Base-by-base conservation (phyloP, 2,329 filamentous ascomycete species). In the Proliferodiscus dingleyae region DNA sequence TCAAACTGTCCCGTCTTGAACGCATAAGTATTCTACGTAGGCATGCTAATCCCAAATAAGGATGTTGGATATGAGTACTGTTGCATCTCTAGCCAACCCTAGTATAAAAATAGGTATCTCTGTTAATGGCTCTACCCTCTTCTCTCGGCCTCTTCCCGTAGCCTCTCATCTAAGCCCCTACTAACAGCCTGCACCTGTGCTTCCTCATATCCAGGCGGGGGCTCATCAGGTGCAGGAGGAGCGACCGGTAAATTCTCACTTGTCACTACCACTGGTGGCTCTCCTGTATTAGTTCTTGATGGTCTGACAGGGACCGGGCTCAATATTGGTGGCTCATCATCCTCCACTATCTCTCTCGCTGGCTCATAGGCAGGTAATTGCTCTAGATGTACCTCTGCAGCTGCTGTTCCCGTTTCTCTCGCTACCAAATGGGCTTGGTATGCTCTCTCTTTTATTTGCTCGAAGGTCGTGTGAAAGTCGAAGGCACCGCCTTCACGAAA, bases 401-500 rank as follows among this genome's bases (percentile, higher is more conserved):
- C 71, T 18, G 65, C 65, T 32, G 71, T 58, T 4, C 39, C 71
- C 37, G 67, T 80, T 58, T 86, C 84, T 45, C 83, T 69, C 24
- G 83, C 83, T 47, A 86, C 76, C 45, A 93, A 87, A 29, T 89
- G 80, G 6, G 83, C 88, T 59, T 96, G 88, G 53, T 85, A 78
- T 45, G 95, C 70, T 5, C 89, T 78, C 62, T 95, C 90, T 62
- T 88, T 89, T 53, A 96, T 81, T 45, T 85, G 76, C 59, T 94
- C 88, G 61, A 90, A 95, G 42, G 80, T 80, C 41, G 80, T 78
- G 59, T 90, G 84, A 62, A 95, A 97, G 57, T 95, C 89, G 64
- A 86, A 93, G 47, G 90, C 90, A n/a, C 91, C 91, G 34, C 91
- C 91, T 52, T 97, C 90, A 63, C 89, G 90, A 72, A 97, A 97